Evolutionary conservation across 1,284 basidiomycete genomes (phyloP), one percentile per base, ranked within the genome.

Genomic region (Athelia psychrophila): DNA sequence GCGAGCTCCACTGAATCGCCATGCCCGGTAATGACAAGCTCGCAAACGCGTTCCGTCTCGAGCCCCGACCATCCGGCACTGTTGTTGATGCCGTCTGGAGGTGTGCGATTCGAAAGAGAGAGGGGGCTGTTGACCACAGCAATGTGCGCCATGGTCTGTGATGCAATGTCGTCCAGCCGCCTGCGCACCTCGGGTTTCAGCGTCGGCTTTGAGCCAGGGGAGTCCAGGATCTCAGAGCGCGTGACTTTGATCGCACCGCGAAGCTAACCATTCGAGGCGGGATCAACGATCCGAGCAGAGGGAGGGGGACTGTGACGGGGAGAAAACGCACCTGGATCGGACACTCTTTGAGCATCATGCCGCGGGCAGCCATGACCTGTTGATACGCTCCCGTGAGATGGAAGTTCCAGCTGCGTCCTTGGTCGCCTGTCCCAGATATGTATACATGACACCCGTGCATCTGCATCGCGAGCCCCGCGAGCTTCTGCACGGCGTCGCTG

Each of bases 1-100:
- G 95, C 96, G 46, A 95, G 78, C 63, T 97, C 93, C 22, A 97
- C 94, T 45, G 90, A 85, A 69, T 98, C 93, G 42, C 89, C 87
- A 33, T 81, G 78, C 8, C 96, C 96, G 19, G 91, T 91, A 56
- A 99, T 81, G 58, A 95, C 88, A 35, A 99, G 79, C 67, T 97
- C 93, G 64, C 95, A 97, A 51, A 91, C 87, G 51, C 93, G 81
- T 68, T 98, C 95, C 1, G 93, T 92, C 75, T 98, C 95, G 33
- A 98, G 81, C 3, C 95, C 94, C 18, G 88, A 82, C 87, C 86
- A 91, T 33, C 86, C 86, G 46, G 84, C 85, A 60, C 76, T 86
- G 58, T 71, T 84, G 60, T 80, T 87, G 60, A 89, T 86, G 40
- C 86, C 86, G 66, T 88, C 88, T 12, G 88, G 87, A 15, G 88